A percentile compares a stretch with the other conserved stretches of the same genome.
phyloP scores from a whole-genome alignment of 1,139 yeast species.

The Insectozyma bohioensis region DNA sequence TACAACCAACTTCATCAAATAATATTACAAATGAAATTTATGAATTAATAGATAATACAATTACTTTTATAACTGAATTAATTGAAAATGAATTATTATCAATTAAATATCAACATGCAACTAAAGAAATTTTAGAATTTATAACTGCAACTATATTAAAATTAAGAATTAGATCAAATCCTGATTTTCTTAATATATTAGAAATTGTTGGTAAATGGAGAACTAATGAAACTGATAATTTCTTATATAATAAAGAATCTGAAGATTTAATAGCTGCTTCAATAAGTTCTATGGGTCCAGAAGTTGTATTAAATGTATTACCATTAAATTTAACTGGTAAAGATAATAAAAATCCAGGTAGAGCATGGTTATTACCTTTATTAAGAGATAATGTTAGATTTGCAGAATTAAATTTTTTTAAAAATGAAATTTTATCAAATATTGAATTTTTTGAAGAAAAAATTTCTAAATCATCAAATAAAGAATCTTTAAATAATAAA shows the following conservation, averaged over 20 bases:
- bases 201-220: constrained; percentile 85
- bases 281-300: constrained; percentile 82
- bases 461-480: constrained; percentile 39
- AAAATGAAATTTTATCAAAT: constrained; percentile 64
- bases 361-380: constrained; percentile 96
- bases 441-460: constrained; percentile 57
- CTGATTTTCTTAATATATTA: constrained; percentile 66
- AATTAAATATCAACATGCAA: constrained; percentile 75
- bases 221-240: constrained; percentile 66
- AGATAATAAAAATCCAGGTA: constrained; percentile 53
- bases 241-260: constrained; percentile 74
- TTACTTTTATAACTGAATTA: constrained; percentile 48
- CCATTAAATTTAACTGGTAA: constrained; percentile 72
- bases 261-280: constrained; percentile 82
- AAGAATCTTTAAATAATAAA: constrained; percentile 66
- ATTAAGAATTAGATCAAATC: constrained; percentile 67
- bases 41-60: constrained; percentile 57
- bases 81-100: constrained; percentile 60
- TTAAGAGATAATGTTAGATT: constrained; percentile 81
- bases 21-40: constrained; percentile 44
- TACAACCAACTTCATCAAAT: constrained; percentile 46
- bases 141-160: constrained; percentile 63
- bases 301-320: constrained; percentile 64
- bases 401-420: constrained; percentile 67
- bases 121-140: constrained; percentile 71